Conservation (phyloP, 1,284 basidiomycete species). For the Moesziomyces parantarcticus region DNA sequence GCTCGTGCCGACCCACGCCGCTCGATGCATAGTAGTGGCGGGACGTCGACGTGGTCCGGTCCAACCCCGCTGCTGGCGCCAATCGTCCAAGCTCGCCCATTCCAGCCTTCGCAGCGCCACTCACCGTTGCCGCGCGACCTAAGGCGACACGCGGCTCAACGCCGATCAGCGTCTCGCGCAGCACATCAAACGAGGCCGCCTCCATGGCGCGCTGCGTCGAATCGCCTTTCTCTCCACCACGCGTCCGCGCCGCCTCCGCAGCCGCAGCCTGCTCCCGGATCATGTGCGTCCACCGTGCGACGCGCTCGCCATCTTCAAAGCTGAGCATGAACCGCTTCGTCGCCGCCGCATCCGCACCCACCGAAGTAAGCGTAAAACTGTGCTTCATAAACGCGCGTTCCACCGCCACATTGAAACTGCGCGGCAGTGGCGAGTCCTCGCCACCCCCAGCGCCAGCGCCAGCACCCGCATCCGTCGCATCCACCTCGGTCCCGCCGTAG, state of each 20-base stretch:
- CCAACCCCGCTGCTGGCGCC: conserved; percentile 9
- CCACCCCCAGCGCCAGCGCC: neutral
- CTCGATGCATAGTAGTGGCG: conserved; percentile 50
- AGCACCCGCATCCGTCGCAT: neutral
- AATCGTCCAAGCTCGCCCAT: conserved; percentile 4
- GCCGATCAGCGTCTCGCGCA: conserved; percentile 51
- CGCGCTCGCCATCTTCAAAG: conserved; percentile 37
- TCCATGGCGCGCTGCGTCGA: conserved; percentile 20
- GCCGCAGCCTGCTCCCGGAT: conserved; percentile 16
- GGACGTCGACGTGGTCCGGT: conserved; percentile 40
- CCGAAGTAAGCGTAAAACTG: conserved; percentile 42
- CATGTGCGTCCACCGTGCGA: conserved; percentile 21
- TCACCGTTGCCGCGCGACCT: conserved; percentile 19
- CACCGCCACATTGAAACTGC: conserved; percentile 46
- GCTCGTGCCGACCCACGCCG: conserved; percentile 31
- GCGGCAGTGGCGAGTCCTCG: conserved; percentile 36
- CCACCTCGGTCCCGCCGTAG: conserved; percentile 44
- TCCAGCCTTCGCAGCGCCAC: neutral
- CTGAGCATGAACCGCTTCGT: conserved; percentile 55
- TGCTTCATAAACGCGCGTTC: conserved; percentile 61
- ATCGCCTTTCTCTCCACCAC: neutral
- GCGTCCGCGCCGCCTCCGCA: conserved; percentile 3
- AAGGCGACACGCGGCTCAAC: conserved; percentile 12
- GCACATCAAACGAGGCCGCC: conserved; percentile 41
- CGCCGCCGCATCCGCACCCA: neutral